phyloP scores from a whole-genome alignment of 441 rosid genomes.

The Mallotus japonicus region DNA sequence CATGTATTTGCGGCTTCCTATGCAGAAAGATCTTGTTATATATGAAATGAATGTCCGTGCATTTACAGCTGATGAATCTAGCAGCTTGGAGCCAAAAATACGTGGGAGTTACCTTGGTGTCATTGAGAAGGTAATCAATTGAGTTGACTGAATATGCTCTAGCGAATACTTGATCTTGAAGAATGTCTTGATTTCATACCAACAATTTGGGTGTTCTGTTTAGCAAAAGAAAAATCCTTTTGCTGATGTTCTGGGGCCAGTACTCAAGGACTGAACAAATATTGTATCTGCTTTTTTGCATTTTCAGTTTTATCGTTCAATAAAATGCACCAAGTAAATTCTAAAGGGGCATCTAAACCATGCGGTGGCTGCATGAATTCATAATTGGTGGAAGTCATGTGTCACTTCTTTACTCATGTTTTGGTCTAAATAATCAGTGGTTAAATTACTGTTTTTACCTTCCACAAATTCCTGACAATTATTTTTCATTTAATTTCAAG shows the following conservation, averaged over 20 bases:
- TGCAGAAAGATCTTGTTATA: slow-evolving; percentile 89
- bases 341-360: background rate
- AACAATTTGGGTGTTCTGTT: too few species aligned
- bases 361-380: slow-evolving; percentile 7
- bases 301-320: slow-evolving; percentile 6
- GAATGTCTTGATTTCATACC: background rate
- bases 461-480: slow-evolving; percentile 26
- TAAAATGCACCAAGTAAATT: background rate
- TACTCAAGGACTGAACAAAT: too few species aligned
- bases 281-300: background rate
- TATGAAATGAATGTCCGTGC: slow-evolving; percentile 98
- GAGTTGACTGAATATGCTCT: slow-evolving; percentile 16
- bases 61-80: slow-evolving; percentile 86
- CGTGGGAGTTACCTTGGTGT: slow-evolving; percentile 84
- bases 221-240: too few species aligned
- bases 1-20: slow-evolving; percentile 22
- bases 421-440: background rate
- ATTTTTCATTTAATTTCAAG: slow-evolving; percentile 38
- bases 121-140: slow-evolving; percentile 68
- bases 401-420: background rate
- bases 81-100: slow-evolving; percentile 60
- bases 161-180: background rate
- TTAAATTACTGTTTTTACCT: slow-evolving; percentile 15
- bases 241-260: too few species aligned
- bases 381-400: background rate